Evolutionary conservation across 2,329 filamentous ascomycete species (phyloP), one percentile per base, ranked within the genome.

Genomic region (Dissoconium aciculare): DNA sequence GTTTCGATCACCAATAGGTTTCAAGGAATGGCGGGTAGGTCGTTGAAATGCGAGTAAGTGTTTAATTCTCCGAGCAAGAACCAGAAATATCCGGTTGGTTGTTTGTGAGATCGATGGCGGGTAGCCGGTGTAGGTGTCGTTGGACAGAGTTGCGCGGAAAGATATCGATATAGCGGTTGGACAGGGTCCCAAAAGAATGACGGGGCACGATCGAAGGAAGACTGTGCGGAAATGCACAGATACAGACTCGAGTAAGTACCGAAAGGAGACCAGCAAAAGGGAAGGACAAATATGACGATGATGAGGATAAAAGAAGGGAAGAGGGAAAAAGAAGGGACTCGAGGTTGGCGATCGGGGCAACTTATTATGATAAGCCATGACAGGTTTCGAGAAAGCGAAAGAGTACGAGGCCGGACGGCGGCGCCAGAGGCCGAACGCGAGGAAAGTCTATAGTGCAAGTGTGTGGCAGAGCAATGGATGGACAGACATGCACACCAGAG

Each of bases 231-330:
- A 19, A 13, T 27, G 17, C 27, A 34, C 32, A 37, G 36, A 36
- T 33, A 40, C 39, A 40, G 37, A 41, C 35, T 25, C 33, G 34
- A 38, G 35, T 34, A 34, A 36, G 33, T 42, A 38, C 31, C 33
- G 26, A 31, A 37, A 42, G 34, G 36, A 38, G 43, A 44, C 36
- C 34, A 39, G 23, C 32, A 33, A 30, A 27, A 34, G 34, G 37
- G 40, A 42, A 34, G 39, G 37, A 33, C 31, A 31, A 37, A 35
- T 30, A 43, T 40, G 42, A 42, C 37, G 39, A 44, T 40, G 42
- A 42, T 35, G 39, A 44, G 35, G 38, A 35, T 37, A 23, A 40
- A 37, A 40, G 44, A 43, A 36, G 41, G 40, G 37, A 37, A 43
- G 39, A 37, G 38, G 36, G 40, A 44, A 40, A 31, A 32, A 31